Conservation (phyloP, 2,329 filamentous ascomycete genomes). For the Camillea tinctor region DNA sequence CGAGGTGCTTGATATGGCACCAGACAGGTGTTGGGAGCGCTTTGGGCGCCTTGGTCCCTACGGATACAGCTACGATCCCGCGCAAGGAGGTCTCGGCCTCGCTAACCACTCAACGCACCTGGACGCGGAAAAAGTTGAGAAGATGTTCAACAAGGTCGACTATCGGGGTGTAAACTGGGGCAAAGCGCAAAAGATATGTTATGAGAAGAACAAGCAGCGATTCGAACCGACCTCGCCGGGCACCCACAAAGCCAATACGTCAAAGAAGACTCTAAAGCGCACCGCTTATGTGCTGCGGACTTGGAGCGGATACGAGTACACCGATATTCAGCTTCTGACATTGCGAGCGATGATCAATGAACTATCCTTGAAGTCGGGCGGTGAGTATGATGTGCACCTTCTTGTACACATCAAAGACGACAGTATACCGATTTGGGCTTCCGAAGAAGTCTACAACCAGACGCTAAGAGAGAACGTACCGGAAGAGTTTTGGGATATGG, state of each 20-base stretch:
- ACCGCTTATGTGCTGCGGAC: conserved; percentile 66
- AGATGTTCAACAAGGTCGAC: conserved; percentile 35
- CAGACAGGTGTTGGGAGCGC: conserved; percentile 69
- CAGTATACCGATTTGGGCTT: conserved; percentile 37
- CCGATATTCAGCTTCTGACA: conserved; percentile 62
- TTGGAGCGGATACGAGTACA: conserved; percentile 64
- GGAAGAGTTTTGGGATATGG: conserved; percentile 66
- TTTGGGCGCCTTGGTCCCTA: conserved; percentile 69
- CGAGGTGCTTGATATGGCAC: conserved; percentile 55
- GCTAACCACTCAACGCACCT: conserved; percentile 58
- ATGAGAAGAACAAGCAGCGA: conserved; percentile 51
- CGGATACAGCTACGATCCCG: conserved; percentile 63
- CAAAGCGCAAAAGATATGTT: conserved; percentile 33
- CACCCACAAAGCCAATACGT: conserved; percentile 2
- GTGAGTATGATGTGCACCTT: conserved; percentile 61
- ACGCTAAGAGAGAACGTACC: conserved; percentile 57
- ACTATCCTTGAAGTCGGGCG: conserved; percentile 61
- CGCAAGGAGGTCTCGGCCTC: conserved; percentile 61
- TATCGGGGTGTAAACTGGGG: conserved; percentile 37
- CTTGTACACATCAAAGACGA: conserved; percentile 47
- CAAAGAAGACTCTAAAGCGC: conserved; percentile 34
- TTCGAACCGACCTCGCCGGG: conserved; percentile 32
- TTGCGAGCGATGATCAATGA: conserved; percentile 65
- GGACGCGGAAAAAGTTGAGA: conserved; percentile 53
- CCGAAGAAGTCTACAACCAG: conserved; percentile 40